A percentile compares a stretch with the other conserved stretches of the same genome.
phyloP scores from a whole-genome alignment of 2,329 filamentous ascomycete species.

The Kalmusia sp. region DNA sequence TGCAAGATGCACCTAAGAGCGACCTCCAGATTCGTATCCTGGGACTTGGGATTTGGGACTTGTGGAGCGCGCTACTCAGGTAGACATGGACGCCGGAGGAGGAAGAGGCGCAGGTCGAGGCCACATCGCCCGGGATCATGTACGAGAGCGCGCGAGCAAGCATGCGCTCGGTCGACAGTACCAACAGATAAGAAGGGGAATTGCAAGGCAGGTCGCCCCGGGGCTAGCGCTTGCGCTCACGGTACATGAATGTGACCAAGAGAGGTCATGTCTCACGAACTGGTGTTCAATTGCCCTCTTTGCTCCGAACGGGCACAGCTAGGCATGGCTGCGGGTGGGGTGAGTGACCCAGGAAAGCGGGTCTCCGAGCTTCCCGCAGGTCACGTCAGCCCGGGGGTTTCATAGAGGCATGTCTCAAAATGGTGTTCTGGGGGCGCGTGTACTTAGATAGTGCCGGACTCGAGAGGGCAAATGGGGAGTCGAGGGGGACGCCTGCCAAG shows the following conservation, averaged over 20 bases:
- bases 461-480: slow-evolving; percentile 40
- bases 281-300: slow-evolving; percentile 7
- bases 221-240: background rate
- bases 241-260: background rate
- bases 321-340: slow-evolving; percentile 4
- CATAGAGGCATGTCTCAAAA: slow-evolving; percentile 27
- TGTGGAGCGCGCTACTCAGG: slow-evolving; percentile 10
- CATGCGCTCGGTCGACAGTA: slow-evolving; percentile 3
- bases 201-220: background rate
- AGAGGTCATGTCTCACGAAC: slow-evolving; percentile 8
- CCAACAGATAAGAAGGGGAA: background rate
- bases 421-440: slow-evolving; percentile 19
- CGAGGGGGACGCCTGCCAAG: slow-evolving; percentile 35
- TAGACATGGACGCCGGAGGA: slow-evolving; percentile 5
- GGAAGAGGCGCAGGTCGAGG: slow-evolving; percentile 17
- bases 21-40: background rate
- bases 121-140: background rate
- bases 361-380: slow-evolving; percentile 25
- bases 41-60: background rate
- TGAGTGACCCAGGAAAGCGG: slow-evolving; percentile 17
- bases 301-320: slow-evolving; percentile 1
- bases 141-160: slow-evolving; percentile 2
- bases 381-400: slow-evolving; percentile 36
- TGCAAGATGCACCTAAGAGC: background rate
- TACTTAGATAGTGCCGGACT: slow-evolving; percentile 28